Percentiles rank a stretch among this genome's conserved stretches.
These are phyloP conservation scores for Cytospora schulzeri DNA, from an alignment of 2,329 filamentous ascomycete species.

Conservation along the genomic window DNA sequence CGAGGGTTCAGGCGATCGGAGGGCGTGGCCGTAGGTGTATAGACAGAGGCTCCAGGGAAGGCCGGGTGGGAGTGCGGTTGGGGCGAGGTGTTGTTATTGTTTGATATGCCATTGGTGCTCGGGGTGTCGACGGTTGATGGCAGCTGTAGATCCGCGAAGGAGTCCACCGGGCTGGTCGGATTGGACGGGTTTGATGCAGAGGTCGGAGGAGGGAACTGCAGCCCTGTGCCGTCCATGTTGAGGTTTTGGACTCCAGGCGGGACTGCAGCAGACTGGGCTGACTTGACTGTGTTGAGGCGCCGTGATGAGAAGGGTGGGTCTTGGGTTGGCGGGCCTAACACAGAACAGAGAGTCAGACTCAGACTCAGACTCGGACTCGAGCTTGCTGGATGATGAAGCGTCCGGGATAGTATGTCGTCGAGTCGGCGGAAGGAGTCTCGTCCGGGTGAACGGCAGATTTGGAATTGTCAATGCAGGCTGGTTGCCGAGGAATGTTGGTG, in stretches of 20 bases:
- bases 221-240: constrained; percentile 22
- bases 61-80: constrained; percentile 30
- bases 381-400: neutral
- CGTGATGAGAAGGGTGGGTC: neutral
- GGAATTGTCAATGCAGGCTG: neutral
- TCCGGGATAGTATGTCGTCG: neutral
- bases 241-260: constrained; percentile 4
- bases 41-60: constrained; percentile 34
- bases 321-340: constrained; percentile 2
- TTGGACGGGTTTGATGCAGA: constrained; percentile 22
- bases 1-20: constrained; percentile 31
- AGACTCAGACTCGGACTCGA: neutral
- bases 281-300: constrained; percentile 1
- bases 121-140: constrained; percentile 17
- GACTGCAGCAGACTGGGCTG: neutral
- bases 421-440: neutral
- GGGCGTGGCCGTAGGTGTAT: constrained; percentile 32
- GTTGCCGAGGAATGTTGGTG: neutral
- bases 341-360: constrained; percentile 1
- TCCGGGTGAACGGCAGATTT: neutral
- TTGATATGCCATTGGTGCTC: constrained; percentile 16
- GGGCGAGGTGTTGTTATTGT: constrained; percentile 21
- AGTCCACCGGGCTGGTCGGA: constrained; percentile 35
- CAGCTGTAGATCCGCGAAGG: constrained; percentile 33
- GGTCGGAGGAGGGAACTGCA: constrained; percentile 16